Base-by-base conservation (phyloP, 441 rosid species). In the Sinapis alba region DNA sequence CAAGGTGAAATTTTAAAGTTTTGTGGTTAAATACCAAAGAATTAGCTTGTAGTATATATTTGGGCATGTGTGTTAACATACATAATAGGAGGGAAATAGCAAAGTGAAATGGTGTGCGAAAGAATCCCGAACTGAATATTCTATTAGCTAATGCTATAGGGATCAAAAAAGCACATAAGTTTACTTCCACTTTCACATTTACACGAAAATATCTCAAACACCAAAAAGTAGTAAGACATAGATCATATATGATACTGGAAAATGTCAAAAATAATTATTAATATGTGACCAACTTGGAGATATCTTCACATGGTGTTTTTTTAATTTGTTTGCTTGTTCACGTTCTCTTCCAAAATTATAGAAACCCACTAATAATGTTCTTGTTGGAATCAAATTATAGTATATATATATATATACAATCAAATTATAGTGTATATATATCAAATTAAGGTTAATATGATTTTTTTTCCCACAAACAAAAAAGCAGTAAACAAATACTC, bases 241-340 rank as follows among this genome's bases (percentile, higher is more conserved):
- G 53, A 64, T 67, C 41, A 67, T 72, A 13, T 65, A 51, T 50
- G 45, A 16, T 47, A 62, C 65, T 32, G 16, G n/a, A 18, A 68
- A 57, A 56, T 74, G 75, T 74, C 72, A 69, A 79, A 79, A 79
- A 69, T 62, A 62, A 68, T 9, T 69, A 74, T 74, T 63, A 74
- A 59, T 69, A 45, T 74, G 65, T 58, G 41, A 68, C 51, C 75
- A 69, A 74, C 75, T 79, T 47, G 75, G 70, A 41, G 66, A 41
- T 65, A 69, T 47, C 59, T 69, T 38, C 38, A 26, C 26, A 65
- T 50, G 58, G 36, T 59, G 62, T 20, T 15, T 50, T 77, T 36
- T 58, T 23, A 5, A 47, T 30, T 64, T 65, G 63, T 66, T 65
- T 38, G 64, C 28, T 65, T 71, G 45, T 50, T 47, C 28, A 71